These are phyloP conservation scores for Boletus chippewaensis DNA, from an alignment of 1,284 basidiomycete genomes.

Conservation along the genomic window DNA sequence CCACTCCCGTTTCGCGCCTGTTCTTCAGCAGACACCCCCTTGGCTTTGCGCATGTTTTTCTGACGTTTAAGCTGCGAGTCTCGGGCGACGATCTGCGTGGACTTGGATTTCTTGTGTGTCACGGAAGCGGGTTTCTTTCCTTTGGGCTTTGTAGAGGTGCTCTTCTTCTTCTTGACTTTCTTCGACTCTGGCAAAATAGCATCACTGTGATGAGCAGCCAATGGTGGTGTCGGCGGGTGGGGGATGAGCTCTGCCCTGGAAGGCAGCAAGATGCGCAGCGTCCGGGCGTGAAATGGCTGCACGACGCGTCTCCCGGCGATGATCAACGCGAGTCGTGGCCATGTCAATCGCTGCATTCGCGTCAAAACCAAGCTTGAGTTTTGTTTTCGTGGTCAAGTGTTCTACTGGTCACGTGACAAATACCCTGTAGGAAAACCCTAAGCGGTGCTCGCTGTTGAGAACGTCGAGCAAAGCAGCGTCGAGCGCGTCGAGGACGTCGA, in stretches of 20 bases:
- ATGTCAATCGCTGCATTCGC: constrained; percentile 5
- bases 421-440: not conserved
- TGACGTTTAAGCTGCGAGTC: not conserved
- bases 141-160: not conserved
- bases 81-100: not conserved
- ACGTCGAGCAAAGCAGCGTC: not conserved
- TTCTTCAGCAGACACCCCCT: not conserved
- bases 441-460: not conserved
- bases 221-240: not conserved
- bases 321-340: constrained; percentile 5
- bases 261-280: constrained; percentile 6
- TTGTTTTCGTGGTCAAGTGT: not conserved
- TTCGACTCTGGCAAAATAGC: not conserved
- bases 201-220: not conserved
- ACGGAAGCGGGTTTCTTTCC: not conserved
- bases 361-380: not conserved
- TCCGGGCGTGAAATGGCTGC: constrained; percentile 9
- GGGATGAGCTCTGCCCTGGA: not conserved
- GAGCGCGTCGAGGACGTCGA: not conserved
- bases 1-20: not conserved
- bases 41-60: constrained; percentile 9
- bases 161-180: constrained; percentile 5
- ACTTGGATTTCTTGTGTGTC: constrained; percentile 10
- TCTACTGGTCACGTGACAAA: constrained; percentile 12
- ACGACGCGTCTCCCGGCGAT: constrained; percentile 19